phyloP scores from a whole-genome alignment of 169 alveolate genomes.

The Eimeria praecox region DNA sequence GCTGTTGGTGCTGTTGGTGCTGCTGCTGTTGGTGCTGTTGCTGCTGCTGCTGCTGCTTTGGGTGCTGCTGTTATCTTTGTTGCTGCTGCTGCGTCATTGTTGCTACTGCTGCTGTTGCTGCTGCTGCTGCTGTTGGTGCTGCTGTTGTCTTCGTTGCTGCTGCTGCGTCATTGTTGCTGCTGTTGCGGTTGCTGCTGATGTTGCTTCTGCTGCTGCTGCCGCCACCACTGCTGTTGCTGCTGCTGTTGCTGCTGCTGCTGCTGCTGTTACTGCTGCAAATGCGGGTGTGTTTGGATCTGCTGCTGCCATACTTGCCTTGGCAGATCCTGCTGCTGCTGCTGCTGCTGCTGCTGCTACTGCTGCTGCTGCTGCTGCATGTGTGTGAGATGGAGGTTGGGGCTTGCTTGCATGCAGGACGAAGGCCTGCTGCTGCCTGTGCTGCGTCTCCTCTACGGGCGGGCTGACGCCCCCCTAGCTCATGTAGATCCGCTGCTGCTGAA shows the following conservation, averaged over 20 bases:
- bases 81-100: too few relatives aligned
- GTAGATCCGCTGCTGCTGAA: slow-evolving; percentile 69
- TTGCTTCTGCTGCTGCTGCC: slow-evolving; percentile 23
- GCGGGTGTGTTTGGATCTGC: too few relatives aligned
- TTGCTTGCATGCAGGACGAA: slow-evolving; percentile 34
- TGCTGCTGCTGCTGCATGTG: not conserved
- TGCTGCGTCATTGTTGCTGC: not conserved
- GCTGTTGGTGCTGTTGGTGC: too few relatives aligned
- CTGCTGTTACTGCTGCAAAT: slow-evolving; percentile 2
- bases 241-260: slow-evolving; percentile 50
- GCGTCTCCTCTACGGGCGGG: slow-evolving; percentile 34
- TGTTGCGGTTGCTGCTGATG: not conserved
- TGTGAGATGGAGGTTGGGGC: not conserved
- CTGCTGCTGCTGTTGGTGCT: not conserved
- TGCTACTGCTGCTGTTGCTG: too few relatives aligned
- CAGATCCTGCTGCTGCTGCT: not conserved
- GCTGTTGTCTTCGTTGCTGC: too few relatives aligned
- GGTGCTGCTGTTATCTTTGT: too few relatives aligned
- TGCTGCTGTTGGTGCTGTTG: not conserved
- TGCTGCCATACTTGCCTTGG: too few relatives aligned
- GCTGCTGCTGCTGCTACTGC: too few relatives aligned
- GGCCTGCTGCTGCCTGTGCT: slow-evolving; percentile 51
- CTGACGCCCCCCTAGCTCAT: slow-evolving; percentile 72
- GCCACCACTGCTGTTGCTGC: slow-evolving; percentile 9
- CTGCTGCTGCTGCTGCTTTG: not conserved